Conservation (phyloP, 2,329 filamentous ascomycete species). For the Colletotrichum sp. region DNA sequence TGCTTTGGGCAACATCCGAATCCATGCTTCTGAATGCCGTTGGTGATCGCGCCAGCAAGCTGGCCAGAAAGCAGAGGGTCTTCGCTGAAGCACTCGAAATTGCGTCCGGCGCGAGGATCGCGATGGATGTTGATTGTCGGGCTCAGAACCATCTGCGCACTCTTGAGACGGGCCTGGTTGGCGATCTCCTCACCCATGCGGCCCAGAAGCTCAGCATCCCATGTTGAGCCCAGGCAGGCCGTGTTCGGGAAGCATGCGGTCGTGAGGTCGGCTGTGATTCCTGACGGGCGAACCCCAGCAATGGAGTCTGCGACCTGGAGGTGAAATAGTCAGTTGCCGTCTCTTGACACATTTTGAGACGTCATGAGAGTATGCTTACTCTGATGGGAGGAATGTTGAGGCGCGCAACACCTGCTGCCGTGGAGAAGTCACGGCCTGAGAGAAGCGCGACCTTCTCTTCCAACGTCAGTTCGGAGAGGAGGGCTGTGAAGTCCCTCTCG, state of each 20-base stretch:
- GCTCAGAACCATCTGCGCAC: conserved; percentile 73
- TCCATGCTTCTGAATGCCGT: conserved; percentile 40
- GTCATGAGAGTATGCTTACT: background rate
- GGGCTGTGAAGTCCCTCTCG: conserved; percentile 9
- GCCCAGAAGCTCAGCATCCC: conserved; percentile 21
- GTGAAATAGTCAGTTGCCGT: background rate
- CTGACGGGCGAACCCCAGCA: conserved; percentile 20
- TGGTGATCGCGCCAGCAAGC: conserved; percentile 43
- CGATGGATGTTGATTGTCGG: conserved; percentile 58
- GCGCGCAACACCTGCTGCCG: conserved; percentile 18
- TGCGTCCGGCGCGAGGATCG: conserved; percentile 45
- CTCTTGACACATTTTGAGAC: background rate
- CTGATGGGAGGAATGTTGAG: conserved; percentile 18
- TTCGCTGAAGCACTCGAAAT: conserved; percentile 48
- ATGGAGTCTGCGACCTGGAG: conserved; percentile 20
- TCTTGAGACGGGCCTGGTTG: conserved; percentile 51
- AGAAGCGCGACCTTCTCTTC: conserved; percentile 19
- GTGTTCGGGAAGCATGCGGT: conserved; percentile 24
- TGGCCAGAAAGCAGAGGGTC: conserved; percentile 48
- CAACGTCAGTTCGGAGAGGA: conserved; percentile 5
- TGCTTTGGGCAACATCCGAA: conserved; percentile 44
- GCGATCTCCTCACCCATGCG: conserved; percentile 20
- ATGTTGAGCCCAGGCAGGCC: conserved; percentile 22
- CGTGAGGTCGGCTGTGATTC: conserved; percentile 13
- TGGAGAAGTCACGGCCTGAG: conserved; percentile 21